Base-by-base conservation (phyloP, 1,139 yeast genomes). In the Scheffersomyces segobiensis region DNA sequence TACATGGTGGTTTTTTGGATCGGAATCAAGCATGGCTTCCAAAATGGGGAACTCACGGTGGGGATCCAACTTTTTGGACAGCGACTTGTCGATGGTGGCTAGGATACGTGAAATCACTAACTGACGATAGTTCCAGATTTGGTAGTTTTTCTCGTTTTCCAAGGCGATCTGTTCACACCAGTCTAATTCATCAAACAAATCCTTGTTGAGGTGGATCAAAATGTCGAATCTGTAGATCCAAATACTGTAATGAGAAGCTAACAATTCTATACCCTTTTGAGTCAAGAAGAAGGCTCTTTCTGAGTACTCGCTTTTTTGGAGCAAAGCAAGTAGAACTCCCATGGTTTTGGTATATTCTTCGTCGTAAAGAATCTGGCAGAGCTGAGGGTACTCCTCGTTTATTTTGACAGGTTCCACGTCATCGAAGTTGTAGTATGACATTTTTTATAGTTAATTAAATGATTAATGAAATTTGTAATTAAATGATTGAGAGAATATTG, bases 71-170 rank as follows among this genome's bases (percentile, higher is more conserved):
- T 65, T 61, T 12, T 52, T 49, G 50, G 42, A 52, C 52, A 55
- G 57, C 14, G 62, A 63, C 8, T 24, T 21, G 12, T 64, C 54
- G 55, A 62, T 46, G 39, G 48, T 55, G 62, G 71, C 60, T 65
- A 73, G 47, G 60, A 81, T 65, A 55, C 72, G 63, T 52, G 77
- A 78, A 56, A 87, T 75, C 6, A 89, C 66, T 53, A 85, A 72
- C 68, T 90, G 93, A 56, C 98, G 83, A 69, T 93, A 92, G 67
- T 93, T 91, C 99, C 99, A 95, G 32, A 95, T 89, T 73, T 95
- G 99, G 75, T 96, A 95, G 75, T 93, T 95, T 72, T 95, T 95
- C 53, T 93, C 89, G 70, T 91, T 88, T 10, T 83, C 87, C 56
- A 89, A 70, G 0, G 97, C 95, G 52, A 90, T 76, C 50, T 81